Evolutionary conservation across 805 yeast genomes (phyloP), one percentile per base, ranked within the genome.

Genomic region (Lipomyces spencermartinsiae): DNA sequence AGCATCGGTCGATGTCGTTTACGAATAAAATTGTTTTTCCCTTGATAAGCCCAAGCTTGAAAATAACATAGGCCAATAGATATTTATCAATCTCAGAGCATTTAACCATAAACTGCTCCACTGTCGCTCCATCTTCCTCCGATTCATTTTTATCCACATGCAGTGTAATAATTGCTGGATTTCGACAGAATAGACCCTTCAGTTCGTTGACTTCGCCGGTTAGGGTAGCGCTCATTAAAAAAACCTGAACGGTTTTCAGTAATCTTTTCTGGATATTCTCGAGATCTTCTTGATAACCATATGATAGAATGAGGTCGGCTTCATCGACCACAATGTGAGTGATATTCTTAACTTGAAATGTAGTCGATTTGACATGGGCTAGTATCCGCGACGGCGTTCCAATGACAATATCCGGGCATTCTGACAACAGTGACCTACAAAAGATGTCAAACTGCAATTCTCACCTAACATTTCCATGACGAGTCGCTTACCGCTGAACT

Each of bases 141-240:
- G 85, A 82, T 62, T 85, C 85, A 22, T 84, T 81, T 61, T 85
- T 85, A 73, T 90, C 89, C 51, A 94, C 83, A 75, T 89, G 90
- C 71, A 95, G 81, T 31, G 91, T 85, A 7, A 73, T 51, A 31
- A 64, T 63, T 1, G 97, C 96, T 51, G 82, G 78, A 67, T 83
- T 84, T 65, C 92, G 87, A 79, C 98, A 94, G 78, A 90, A 93
- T 75, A 86, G 86, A 61, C 81, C 78, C 78, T 94, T 94, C 74
- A 95, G 80, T 58, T 85, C 86, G 68, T 91, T 87, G 71, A 94
- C 86, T 70, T 94, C 98, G 57, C 92, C 97, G 76, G 88, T 91
- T 67, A 95, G 81, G 2, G 99, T 95, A 1, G 99, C 99, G 79
- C 97, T 91, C 98, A 95, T 95, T 73, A 95, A 81, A 79, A 92